phyloP scores from a whole-genome alignment of 1,139 yeast species.

The Casaregolazyma suthepensis region DNA sequence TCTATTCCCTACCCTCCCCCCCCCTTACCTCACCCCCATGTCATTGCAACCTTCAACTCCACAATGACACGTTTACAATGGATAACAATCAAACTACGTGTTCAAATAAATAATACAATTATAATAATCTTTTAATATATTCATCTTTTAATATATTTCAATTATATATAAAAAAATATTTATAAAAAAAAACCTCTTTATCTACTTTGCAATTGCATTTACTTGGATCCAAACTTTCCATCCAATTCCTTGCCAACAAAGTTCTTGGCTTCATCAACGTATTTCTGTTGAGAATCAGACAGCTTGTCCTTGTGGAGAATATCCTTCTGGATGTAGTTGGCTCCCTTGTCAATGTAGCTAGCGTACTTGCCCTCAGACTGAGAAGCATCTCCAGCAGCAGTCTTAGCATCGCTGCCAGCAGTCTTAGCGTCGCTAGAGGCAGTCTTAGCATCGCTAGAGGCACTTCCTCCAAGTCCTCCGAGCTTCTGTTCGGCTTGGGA shows the following conservation, averaged over 20 bases:
- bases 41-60: no score
- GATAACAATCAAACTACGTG: background rate
- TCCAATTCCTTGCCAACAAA: slow-evolving; percentile 22
- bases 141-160: no score
- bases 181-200: background rate
- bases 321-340: slow-evolving; percentile 24
- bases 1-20: no score
- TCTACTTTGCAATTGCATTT: background rate
- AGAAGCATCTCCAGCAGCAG: background rate
- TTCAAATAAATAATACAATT: background rate
- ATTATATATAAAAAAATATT: no score
- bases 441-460: background rate
- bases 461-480: slow-evolving; percentile 9
- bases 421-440: slow-evolving; percentile 6
- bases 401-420: slow-evolving; percentile 7
- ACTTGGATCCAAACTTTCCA: slow-evolving; percentile 10
- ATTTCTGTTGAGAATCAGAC: slow-evolving; percentile 18
- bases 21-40: no score
- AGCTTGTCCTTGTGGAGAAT: slow-evolving; percentile 20
- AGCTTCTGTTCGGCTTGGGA: slow-evolving; percentile 10
- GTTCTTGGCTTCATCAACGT: slow-evolving; percentile 20
- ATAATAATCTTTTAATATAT: no score
- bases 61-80: no score
- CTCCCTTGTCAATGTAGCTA: slow-evolving; percentile 26
- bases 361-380: slow-evolving; percentile 20